phyloP scores from a whole-genome alignment of 495 filamentous ascomycete genomes.

The Parathielavia appendiculata region DNA sequence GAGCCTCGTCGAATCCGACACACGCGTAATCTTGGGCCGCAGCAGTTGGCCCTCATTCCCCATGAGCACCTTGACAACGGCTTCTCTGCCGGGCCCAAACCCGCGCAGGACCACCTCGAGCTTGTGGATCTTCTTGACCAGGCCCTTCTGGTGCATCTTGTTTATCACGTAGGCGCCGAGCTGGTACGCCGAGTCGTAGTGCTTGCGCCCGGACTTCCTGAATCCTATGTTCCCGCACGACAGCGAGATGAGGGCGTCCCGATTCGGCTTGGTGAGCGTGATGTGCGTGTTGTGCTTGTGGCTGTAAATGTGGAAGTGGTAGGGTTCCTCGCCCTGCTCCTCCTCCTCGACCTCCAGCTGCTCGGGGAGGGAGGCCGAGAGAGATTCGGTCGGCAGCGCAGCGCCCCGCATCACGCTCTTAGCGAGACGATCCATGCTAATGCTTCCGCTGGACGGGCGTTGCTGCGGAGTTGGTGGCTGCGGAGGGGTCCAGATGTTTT shows the following conservation, averaged over 20 bases:
- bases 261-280: conserved; percentile 76
- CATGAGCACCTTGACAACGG: conserved; percentile 79
- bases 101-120: conserved; percentile 77
- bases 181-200: conserved; percentile 93
- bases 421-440: conserved; percentile 12
- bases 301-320: conserved; percentile 81
- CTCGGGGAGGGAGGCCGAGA: conserved; percentile 14
- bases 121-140: conserved; percentile 53
- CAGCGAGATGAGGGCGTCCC: conserved; percentile 67
- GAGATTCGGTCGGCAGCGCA: background rate
- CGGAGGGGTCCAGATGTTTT: background rate
- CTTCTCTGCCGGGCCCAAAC: conserved; percentile 80
- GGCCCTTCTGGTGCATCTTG: conserved; percentile 69
- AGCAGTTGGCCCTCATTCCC: conserved; percentile 75
- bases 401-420: conserved; percentile 8
- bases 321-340: conserved; percentile 44
- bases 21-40: conserved; percentile 62
- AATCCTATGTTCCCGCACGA: conserved; percentile 82
- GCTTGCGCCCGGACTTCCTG: conserved; percentile 66
- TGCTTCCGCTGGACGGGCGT: background rate
- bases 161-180: conserved; percentile 70
- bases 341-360: conserved; percentile 17
- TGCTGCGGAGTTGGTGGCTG: conserved; percentile 2
- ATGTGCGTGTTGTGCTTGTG: conserved; percentile 92
- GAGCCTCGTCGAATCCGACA: conserved; percentile 77